Conservation (phyloP, 1,284 basidiomycete genomes). For the Ceratobasidium sp. region DNA sequence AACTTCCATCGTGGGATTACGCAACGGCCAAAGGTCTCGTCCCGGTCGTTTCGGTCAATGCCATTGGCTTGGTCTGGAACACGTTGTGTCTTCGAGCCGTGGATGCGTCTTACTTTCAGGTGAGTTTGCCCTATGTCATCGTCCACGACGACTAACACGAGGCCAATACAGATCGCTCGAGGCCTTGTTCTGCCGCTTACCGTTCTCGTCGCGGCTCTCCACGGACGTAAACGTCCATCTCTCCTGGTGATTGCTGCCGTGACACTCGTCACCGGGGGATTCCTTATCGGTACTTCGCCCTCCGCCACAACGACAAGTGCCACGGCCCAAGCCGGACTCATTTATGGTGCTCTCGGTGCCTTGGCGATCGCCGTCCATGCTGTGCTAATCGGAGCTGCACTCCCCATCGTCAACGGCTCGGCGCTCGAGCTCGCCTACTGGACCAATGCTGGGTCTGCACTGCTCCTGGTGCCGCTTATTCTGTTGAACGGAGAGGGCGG, state of each 20-base stretch:
- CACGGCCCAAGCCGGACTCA: constrained; percentile 59
- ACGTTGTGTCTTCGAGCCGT: constrained; percentile 80
- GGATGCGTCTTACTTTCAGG: constrained; percentile 83
- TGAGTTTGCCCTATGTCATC: constrained; percentile 52
- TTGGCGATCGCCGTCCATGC: constrained; percentile 80
- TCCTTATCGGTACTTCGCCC: constrained; percentile 66
- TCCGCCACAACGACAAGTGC: constrained; percentile 65
- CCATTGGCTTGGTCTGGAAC: constrained; percentile 81
- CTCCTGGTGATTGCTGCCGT: constrained; percentile 67
- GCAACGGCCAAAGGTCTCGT: constrained; percentile 68
- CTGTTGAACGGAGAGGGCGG: constrained; percentile 67
- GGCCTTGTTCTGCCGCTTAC: constrained; percentile 84
- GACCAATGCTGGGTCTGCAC: constrained; percentile 76
- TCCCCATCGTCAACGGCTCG: constrained; percentile 74
- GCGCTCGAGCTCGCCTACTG: constrained; percentile 81
- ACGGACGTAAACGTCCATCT: constrained; percentile 65
- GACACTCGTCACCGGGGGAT: constrained; percentile 69
- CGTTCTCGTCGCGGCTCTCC: constrained; percentile 70
- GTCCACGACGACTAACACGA: constrained; percentile 23
- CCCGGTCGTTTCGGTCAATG: constrained; percentile 74
- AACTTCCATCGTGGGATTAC: constrained; percentile 67
- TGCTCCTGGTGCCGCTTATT: constrained; percentile 73
- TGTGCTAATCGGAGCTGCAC: constrained; percentile 77
- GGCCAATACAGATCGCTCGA: constrained; percentile 72
- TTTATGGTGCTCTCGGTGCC: constrained; percentile 78